phyloP scores from a whole-genome alignment of 371 early-diverging fungal species.

The Massospora cicadina region DNA sequence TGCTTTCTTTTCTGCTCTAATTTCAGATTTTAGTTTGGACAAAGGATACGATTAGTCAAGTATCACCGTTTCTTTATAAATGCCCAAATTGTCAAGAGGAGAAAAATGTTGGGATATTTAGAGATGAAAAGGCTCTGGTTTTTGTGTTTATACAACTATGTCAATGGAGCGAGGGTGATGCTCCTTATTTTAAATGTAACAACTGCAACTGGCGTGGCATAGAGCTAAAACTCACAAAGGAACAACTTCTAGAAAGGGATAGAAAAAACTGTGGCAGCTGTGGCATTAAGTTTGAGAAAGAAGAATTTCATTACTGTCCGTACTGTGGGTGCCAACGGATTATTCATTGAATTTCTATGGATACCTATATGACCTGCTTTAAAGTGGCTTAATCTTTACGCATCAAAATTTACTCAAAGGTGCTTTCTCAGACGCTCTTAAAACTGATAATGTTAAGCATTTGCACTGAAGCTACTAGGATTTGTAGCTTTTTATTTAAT shows the following conservation, averaged over 20 bases:
- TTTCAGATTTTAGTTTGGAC: background rate
- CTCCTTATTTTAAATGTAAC: background rate
- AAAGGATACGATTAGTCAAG: background rate
- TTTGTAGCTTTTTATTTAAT: no score
- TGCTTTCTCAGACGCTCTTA: no score
- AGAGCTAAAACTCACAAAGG: background rate
- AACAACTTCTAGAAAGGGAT: background rate
- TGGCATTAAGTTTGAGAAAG: background rate
- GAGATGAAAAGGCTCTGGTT: background rate
- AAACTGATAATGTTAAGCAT: no score
- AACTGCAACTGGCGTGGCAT: background rate
- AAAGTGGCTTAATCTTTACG: no score
- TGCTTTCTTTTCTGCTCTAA: no score
- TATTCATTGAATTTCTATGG: background rate
- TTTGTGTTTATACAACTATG: background rate
- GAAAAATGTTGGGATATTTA: background rate
- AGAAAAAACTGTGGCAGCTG: background rate
- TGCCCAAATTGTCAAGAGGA: background rate
- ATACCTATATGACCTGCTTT: no score
- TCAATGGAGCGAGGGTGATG: background rate
- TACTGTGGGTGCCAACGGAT: background rate
- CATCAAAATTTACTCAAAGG: no score
- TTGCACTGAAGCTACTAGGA: no score
- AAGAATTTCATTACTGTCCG: background rate
- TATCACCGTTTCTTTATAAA: background rate